These are phyloP conservation scores for Triticum urartu DNA, from an alignment of 176 grass and related monocot species.

Conservation along the genomic window DNA sequence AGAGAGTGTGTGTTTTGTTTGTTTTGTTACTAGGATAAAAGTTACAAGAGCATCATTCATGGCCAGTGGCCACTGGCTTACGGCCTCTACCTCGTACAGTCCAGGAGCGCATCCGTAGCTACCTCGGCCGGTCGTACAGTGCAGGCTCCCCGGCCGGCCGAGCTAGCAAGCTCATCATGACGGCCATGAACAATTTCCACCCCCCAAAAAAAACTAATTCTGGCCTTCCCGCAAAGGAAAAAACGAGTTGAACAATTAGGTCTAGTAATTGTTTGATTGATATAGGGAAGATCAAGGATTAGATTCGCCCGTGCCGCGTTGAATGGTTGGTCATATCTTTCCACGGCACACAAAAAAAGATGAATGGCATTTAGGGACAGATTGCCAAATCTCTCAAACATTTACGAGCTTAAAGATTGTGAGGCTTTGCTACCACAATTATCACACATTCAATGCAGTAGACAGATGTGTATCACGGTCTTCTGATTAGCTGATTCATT, in stretches of 20 bases:
- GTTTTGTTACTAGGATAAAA: too few relatives aligned
- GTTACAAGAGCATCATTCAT: too few relatives aligned
- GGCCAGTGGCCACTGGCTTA: too few relatives aligned
- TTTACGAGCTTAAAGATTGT: too few relatives aligned
- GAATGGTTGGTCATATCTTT: not conserved
- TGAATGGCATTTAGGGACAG: not conserved
- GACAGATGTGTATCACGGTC: not conserved
- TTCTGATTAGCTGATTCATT: not conserved
- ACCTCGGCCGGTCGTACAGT: too few relatives aligned
- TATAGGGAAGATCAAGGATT: not conserved
- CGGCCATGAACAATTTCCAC: not conserved
- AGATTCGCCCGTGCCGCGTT: not conserved
- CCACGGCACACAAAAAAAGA: not conserved
- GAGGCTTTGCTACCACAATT: too few relatives aligned
- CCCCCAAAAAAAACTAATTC: not conserved
- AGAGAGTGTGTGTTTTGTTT: too few relatives aligned
- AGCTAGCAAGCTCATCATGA: not conserved
- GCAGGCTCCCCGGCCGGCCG: too few relatives aligned
- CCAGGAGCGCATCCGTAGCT: too few relatives aligned
- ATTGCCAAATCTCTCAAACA: not conserved
- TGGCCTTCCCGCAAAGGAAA: not conserved
- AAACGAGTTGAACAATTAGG: not conserved
- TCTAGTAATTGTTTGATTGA: too few relatives aligned
- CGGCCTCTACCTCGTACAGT: too few relatives aligned
- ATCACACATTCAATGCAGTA: not conserved